These are phyloP conservation scores for Colletotrichum melonis DNA, from an alignment of 2,329 filamentous ascomycete genomes.

Conservation along the genomic window DNA sequence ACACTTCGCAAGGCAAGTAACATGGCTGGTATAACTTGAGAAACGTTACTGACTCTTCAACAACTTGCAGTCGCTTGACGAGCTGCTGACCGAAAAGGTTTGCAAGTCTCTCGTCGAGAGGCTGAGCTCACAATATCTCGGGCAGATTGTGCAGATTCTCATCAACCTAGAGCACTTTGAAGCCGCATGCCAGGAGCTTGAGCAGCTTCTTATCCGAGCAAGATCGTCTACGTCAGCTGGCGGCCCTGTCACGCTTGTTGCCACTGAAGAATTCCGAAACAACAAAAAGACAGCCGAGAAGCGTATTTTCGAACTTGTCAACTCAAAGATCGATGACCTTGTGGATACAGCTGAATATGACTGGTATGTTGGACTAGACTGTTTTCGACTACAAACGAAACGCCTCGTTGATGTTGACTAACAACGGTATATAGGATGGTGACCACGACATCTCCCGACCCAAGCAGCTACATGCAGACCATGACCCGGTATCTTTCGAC, in stretches of 20 bases:
- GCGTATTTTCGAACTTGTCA: slow-evolving; percentile 97
- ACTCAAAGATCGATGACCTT: slow-evolving; percentile 97
- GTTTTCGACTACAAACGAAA: not conserved
- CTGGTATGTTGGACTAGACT: slow-evolving; percentile 65
- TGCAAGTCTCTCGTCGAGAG: slow-evolving; percentile 90
- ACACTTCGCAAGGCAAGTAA: slow-evolving; percentile 78
- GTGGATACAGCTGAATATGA: slow-evolving; percentile 98
- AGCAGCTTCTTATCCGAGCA: slow-evolving; percentile 85
- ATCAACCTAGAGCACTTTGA: slow-evolving; percentile 99
- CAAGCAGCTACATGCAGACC: slow-evolving; percentile 95
- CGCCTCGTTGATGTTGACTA: not conserved
- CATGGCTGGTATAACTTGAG: not conserved
- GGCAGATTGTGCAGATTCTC: slow-evolving; percentile 97
- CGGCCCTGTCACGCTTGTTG: slow-evolving; percentile 81
- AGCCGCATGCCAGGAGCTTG: slow-evolving; percentile 88
- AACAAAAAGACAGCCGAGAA: slow-evolving; percentile 98
- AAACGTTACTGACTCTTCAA: not conserved
- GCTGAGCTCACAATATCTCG: slow-evolving; percentile 90
- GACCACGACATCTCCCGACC: slow-evolving; percentile 72
- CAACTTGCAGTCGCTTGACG: slow-evolving; percentile 79
- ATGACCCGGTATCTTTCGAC: slow-evolving; percentile 92
- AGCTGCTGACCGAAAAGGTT: slow-evolving; percentile 92
- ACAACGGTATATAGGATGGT: slow-evolving; percentile 55
- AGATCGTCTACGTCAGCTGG: slow-evolving; percentile 85
- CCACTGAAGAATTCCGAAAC: slow-evolving; percentile 86